These are phyloP conservation scores for Populus hybrid DNA, from an alignment of 441 rosid species.

Conservation along the genomic window DNA sequence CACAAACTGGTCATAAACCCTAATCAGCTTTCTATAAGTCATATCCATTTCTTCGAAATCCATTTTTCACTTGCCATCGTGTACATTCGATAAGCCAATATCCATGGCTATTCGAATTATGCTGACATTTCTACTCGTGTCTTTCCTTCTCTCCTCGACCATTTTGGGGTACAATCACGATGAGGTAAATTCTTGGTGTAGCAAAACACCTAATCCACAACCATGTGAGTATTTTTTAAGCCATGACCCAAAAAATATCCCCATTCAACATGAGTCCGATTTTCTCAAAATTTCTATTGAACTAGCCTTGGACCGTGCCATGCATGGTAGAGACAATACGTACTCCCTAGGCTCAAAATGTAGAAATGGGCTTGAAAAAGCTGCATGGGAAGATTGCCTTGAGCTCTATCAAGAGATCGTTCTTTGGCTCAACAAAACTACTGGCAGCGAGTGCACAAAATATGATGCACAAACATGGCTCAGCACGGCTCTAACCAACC, in stretches of 20 bases:
- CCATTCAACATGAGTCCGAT: slow-evolving; percentile 29
- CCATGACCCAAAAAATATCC: slow-evolving; percentile 6
- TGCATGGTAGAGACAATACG: slow-evolving; percentile 29
- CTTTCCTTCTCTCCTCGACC: slow-evolving; percentile 31
- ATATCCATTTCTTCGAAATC: not conserved
- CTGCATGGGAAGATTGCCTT: slow-evolving; percentile 83
- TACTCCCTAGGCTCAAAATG: slow-evolving; percentile 37
- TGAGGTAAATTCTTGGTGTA: slow-evolving; percentile 50
- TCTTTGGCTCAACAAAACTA: slow-evolving; percentile 50
- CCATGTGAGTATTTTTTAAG: slow-evolving; percentile 38
- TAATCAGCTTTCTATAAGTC: not conserved
- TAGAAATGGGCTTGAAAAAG: slow-evolving; percentile 40
- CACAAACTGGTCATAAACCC: not conserved
- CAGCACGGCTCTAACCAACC: slow-evolving; percentile 72
- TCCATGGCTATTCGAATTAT: slow-evolving; percentile 35
- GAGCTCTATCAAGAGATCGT: slow-evolving; percentile 50
- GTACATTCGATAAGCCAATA: not conserved
- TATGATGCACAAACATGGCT: slow-evolving; percentile 83
- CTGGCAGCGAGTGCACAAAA: slow-evolving; percentile 30
- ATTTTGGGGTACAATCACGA: slow-evolving; percentile 31
- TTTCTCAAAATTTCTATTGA: slow-evolving; percentile 35
- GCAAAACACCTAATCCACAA: slow-evolving; percentile 43
- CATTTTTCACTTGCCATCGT: not conserved
- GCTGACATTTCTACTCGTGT: slow-evolving; percentile 23
- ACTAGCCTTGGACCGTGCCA: slow-evolving; percentile 36